Base-by-base conservation (phyloP, 345 rosid species). In the Bruguiera parviflora region DNA sequence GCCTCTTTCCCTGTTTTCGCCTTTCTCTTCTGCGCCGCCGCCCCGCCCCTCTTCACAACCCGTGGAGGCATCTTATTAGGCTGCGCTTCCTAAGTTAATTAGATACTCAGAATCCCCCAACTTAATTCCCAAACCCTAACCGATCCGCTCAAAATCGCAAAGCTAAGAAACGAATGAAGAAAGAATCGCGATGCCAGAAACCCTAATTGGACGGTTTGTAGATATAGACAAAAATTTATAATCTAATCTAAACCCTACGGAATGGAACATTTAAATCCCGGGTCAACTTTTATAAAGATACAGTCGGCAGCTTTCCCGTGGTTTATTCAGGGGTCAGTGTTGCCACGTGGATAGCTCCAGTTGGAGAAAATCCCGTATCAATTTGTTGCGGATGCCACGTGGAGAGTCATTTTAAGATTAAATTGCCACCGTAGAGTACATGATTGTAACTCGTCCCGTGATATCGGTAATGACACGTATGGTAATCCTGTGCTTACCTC, bases 1-100 rank as follows among this genome's bases (percentile, higher is more conserved):
- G 84, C 71, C 31, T 70, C 81, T 76, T 80, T 83, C 47, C 85
- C 69, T 29, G 82, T 68, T 73, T 91, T 81, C 21, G 80, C 68
- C 61, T 83, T 76, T 85, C 88, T 78, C 82, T 63, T 92, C 73
- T 79, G 32, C 32, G 76, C 85, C 62, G 78, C 84, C 21, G 79
- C 84, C 27, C 79, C 89, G 56, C 95, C 96, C 63, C 93, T 85
- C 78, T 92, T 92, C 65, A 82, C 84, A 29, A 71, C 67, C 65
- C 88, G 79, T 9, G 98, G 98, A 75, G 97, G 93, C 98, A 92
- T 92, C 27, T 33, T 61, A 53, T 24, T 4, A 24, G 15, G 51
- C 25, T 8, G 9, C 37, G 10, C 37, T 33, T 8, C 37, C 9
- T 7, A 2, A 33, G 37, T 8, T 33, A 33, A 33, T 33, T 33